phyloP scores from a whole-genome alignment of 352 stramenopile genomes.

The Phytophthora sansomeana region DNA sequence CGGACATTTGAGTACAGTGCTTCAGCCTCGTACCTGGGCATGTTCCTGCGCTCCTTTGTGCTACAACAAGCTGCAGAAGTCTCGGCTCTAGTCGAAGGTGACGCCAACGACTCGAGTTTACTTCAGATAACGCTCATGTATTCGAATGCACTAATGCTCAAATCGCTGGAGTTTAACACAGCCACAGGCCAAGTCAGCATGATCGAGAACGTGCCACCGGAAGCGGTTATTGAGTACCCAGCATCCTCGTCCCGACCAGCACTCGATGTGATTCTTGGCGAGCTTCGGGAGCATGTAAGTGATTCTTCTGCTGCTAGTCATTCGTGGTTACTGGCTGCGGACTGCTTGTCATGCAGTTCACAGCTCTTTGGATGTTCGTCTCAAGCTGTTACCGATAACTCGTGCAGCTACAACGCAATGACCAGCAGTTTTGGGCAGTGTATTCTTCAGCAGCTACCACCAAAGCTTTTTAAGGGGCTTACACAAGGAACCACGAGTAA shows the following conservation, averaged over 20 bases:
- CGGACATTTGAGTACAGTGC: slow-evolving; percentile 20
- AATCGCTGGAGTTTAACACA: slow-evolving; percentile 6
- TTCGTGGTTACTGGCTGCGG: slow-evolving; percentile 10
- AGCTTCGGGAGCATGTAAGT: slow-evolving; percentile 9
- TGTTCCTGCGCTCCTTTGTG: slow-evolving; percentile 23
- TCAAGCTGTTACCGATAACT: neutral
- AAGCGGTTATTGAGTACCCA: slow-evolving; percentile 14
- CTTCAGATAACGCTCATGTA: slow-evolving; percentile 16
- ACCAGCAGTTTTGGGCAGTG: slow-evolving; percentile 16
- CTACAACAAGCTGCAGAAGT: slow-evolving; percentile 14
- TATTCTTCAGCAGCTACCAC: slow-evolving; percentile 12
- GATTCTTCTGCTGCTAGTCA: neutral
- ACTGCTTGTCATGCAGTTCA: slow-evolving; percentile 21
- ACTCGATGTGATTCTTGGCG: slow-evolving; percentile 9
- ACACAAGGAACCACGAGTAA: neutral
- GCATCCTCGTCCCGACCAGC: slow-evolving; percentile 4
- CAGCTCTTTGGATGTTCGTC: slow-evolving; percentile 14
- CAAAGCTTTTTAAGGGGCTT: neutral
- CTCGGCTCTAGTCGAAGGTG: neutral
- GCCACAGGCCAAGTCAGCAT: neutral
- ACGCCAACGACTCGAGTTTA: neutral
- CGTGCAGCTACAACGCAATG: slow-evolving; percentile 16
- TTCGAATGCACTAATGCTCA: slow-evolving; percentile 15
- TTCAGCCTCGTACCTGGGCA: slow-evolving; percentile 20
- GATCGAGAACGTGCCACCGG: slow-evolving; percentile 4